Base-by-base conservation (phyloP, 257 asterid species). In the Nicotiana obtusifolia region DNA sequence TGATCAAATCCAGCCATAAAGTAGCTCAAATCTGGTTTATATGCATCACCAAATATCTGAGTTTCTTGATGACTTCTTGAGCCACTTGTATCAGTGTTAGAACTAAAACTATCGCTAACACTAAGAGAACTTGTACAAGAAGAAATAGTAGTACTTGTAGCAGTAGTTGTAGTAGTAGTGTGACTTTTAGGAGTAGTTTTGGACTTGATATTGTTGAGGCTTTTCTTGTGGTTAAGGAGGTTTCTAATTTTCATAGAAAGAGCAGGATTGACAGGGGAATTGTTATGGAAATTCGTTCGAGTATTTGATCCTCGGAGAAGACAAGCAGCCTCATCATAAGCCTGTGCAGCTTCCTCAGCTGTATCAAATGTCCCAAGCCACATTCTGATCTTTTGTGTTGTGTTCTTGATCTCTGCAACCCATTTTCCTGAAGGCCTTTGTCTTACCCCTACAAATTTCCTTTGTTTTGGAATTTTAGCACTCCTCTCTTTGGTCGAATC, bases 361-460 rank as follows among this genome's bases (percentile, higher is more conserved):
- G 97, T 92, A 78, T 94, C 96, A 66, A 94, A 94, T 0, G 97
- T 94, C 7, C 98, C 98, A 0, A 94, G 89, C 98, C 98, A 94
- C 96, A 94, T 91, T 35, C 97, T 84, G 86, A 94, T 94, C 94
- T 92, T 93, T 10, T 94, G 98, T 35, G 96, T 92, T 1, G 97
- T 94, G 91, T 94, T 92, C 91, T 92, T 92, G 89, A 94, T 92
- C 82, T 94, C 97, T 0, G 95, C 98, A 4, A 94, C 97, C 96
- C 97, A 94, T 89, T 92, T 94, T 10, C 98, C 97, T 0, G 97
- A 94, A 13, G 98, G 91, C 87, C 98, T 86, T 77, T 94, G 98
- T 41, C 98, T 89, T 76, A 94, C 98, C 26, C 98, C 98, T 15
- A 92, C 94, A 78, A 89, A 93, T 81, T 91, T 92, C 88, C 81